Base-by-base conservation (phyloP, 805 yeast genomes). In the Yarrowia yakushimensis region DNA sequence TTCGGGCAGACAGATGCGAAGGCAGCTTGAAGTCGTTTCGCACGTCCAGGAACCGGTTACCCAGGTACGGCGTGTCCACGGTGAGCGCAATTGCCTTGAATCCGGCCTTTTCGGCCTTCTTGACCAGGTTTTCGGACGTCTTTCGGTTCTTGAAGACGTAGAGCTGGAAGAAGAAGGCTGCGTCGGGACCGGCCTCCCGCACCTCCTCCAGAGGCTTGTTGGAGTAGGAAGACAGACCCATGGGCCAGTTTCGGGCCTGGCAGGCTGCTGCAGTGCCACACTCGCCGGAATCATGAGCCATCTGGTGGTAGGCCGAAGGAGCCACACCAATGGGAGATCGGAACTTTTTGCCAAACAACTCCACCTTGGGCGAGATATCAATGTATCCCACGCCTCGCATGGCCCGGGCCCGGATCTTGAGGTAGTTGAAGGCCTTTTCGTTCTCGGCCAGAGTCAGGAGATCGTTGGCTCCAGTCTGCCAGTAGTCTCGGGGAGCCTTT, bases 31-130 rank as follows among this genome's bases (percentile, higher is more conserved):
- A 66, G 60, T 65, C 63, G 64, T 71, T 71, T 20, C 69, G 55
- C 34, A 66, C 74, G 63, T 82, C 85, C 57, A 79, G 77, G 66
- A 81, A 85, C 55, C 87, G 72, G 50, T 80, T 74, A 1, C 87
- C 87, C 52, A 82, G 73, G 52, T 76, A 77, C 0, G 85, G 82
- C 20, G 83, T 77, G 68, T 83, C 87, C 17, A 82, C 82, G 3
- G 86, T 83, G 60, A 83, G 77, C 63, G 82, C 80, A 3, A 83
- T 65, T 0, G 79, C 85, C 67, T 78, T 69, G 67, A 68, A 72
- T 8, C 74, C 74, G 8, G 73, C 71, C 60, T 67, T 62, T 45
- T 72, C 74, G 18, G 68, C 73, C 50, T 66, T 36, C 37, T 46
- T 48, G 12, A 71, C 67, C 25, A 72, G 64, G 18, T 62, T 54